Percentiles rank a stretch among this genome's conserved stretches.
These are phyloP conservation scores for Scorias spongiosa DNA, from an alignment of 2,329 filamentous ascomycete genomes.

Conservation along the genomic window DNA sequence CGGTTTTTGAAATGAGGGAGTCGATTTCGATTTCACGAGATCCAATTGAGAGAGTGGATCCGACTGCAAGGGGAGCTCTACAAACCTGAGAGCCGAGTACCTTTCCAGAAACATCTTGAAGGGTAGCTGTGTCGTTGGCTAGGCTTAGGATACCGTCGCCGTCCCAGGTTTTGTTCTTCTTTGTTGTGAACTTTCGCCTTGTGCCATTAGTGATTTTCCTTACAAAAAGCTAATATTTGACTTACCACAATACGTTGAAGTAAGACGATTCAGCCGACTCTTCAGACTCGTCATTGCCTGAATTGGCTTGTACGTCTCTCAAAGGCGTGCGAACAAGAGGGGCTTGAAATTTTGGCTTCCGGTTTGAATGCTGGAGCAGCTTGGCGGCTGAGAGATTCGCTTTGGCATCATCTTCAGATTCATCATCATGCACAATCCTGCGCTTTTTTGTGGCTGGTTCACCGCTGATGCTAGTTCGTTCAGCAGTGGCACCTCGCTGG, in stretches of 20 bases:
- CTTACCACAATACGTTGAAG: constrained; percentile 29
- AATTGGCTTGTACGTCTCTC: constrained; percentile 9
- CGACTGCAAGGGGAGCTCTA: constrained; percentile 41
- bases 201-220: neutral
- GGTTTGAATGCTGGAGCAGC: constrained; percentile 17
- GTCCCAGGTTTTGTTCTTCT: constrained; percentile 68
- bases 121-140: constrained; percentile 39
- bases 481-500: constrained; percentile 1
- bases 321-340: constrained; percentile 16
- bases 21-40: constrained; percentile 58
- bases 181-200: constrained; percentile 53
- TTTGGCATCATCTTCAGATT: constrained; percentile 10
- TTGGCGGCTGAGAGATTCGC: constrained; percentile 13
- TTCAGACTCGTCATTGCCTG: constrained; percentile 2
- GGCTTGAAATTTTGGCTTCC: constrained; percentile 8
- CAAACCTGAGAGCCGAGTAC: constrained; percentile 45
- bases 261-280: constrained; percentile 20
- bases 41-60: constrained; percentile 44
- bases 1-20: constrained; percentile 42
- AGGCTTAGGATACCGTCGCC: constrained; percentile 52
- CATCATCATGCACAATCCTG: constrained; percentile 21
- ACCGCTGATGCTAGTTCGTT: neutral
- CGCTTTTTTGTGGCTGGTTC: constrained; percentile 28
- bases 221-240: neutral
- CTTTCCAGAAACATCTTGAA: constrained; percentile 48